Base-by-base conservation (phyloP, 1,139 yeast species). In the Yamadazyma siamensis region DNA sequence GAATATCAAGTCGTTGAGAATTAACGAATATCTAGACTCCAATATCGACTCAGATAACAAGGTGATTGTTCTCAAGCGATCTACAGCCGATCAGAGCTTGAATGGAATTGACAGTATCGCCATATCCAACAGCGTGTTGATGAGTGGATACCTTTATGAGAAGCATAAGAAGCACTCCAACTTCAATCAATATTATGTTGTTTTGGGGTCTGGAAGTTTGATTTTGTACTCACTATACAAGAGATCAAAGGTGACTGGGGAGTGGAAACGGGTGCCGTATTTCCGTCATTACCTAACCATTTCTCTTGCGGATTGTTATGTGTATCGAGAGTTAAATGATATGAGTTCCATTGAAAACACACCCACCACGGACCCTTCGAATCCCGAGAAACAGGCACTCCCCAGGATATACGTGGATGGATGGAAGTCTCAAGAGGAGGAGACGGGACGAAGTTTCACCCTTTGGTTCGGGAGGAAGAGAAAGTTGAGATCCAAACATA, bases 361-460 rank as follows among this genome's bases (percentile, higher is more conserved):
- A 8, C 22, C 11, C 5, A 15, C 27, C 13, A 60, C 67, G 32
- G 76, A 73, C 35, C 59, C 61, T 2, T 53, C 57, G 19, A 61
- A 69, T 36, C 63, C 71, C 35, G 82, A 84, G 0, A 84, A 82
- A 0, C 65, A 65, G 5, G 71, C 80, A 0, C 52, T 83, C 25
- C 95, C 96, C 0, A 61, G 94, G 23, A 63, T 81, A 0, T 87
- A 83, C 49, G 59, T 72, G 1, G 95, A 88, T 54, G 96, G 96
- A 0, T 85, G 94, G 89, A 71, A 70, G 42, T 81, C 94, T 2
- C 64, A 76, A 5, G 97, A 89, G 44, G 86, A 81, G 32, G 94
- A 85, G 42, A 51, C 69, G 11, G 57, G 74, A 23, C 63, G 95
- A 29, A 78, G 94, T 41, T 88, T 89, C 49, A 86, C 91, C 0